Percentiles rank a stretch among this genome's conserved stretches.
phyloP scores from a whole-genome alignment of 2,329 filamentous ascomycete species.

The Ophiostoma sp. region DNA sequence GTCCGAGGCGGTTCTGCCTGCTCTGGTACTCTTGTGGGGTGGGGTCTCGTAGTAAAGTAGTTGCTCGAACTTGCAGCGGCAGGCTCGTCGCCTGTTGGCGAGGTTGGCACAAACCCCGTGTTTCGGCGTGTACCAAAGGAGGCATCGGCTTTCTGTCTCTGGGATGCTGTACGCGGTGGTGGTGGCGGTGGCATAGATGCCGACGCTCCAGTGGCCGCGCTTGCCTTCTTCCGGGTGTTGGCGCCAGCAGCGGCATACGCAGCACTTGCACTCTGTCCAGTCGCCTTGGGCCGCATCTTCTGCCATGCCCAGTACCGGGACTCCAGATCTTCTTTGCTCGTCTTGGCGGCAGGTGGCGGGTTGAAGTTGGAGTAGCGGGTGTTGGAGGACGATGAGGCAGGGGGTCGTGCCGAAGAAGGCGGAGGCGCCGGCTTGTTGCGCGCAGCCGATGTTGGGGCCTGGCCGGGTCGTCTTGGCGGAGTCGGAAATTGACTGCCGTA shows the following conservation, averaged over 20 bases:
- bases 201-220: slow-evolving; percentile 30
- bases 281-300: slow-evolving; percentile 32
- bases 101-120: slow-evolving; percentile 47
- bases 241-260: slow-evolving; percentile 23
- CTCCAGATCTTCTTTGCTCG: slow-evolving; percentile 26
- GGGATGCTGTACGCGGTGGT: slow-evolving; percentile 47
- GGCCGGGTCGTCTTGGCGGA: slow-evolving; percentile 36
- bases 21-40: slow-evolving; percentile 20
- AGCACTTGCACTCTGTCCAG: slow-evolving; percentile 28
- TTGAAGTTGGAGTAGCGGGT: slow-evolving; percentile 30
- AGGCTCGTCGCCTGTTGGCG: slow-evolving; percentile 50
- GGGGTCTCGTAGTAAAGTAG: slow-evolving; percentile 41
- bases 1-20: background rate
- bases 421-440: slow-evolving; percentile 22
- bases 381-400: slow-evolving; percentile 25
- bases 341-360: slow-evolving; percentile 25
- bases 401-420: slow-evolving; percentile 26
- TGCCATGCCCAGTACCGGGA: slow-evolving; percentile 36
- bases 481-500: slow-evolving; percentile 46
- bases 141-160: slow-evolving; percentile 50
- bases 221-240: slow-evolving; percentile 25
- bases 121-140: slow-evolving; percentile 48
- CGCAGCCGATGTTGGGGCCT: slow-evolving; percentile 26
- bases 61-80: slow-evolving; percentile 45
- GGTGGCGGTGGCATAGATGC: slow-evolving; percentile 35